Percentiles rank a stretch among this genome's conserved stretches.
phyloP scores from a whole-genome alignment of 495 filamentous ascomycete species.

The Trichoderma parareesei region DNA sequence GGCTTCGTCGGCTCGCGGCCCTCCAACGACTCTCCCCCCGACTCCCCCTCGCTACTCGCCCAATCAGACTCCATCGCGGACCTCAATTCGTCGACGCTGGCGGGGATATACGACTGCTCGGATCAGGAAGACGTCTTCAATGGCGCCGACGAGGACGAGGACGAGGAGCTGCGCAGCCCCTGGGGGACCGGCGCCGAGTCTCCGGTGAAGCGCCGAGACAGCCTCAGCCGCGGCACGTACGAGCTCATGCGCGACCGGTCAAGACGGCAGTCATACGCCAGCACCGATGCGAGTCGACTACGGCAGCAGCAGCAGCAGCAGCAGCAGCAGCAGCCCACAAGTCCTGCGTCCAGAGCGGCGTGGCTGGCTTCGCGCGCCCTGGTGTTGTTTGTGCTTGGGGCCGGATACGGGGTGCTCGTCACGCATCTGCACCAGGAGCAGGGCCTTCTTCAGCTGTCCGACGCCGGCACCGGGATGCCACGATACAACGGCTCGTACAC shows the following conservation, averaged over 20 bases:
- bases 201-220: constrained; percentile 31
- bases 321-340: constrained; percentile 17
- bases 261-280: constrained; percentile 5
- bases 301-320: neutral
- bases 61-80: constrained; percentile 75
- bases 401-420: constrained; percentile 77
- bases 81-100: constrained; percentile 79
- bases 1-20: constrained; percentile 29
- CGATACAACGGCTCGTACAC: constrained; percentile 58
- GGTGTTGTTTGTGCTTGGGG: constrained; percentile 71
- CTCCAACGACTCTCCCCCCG: constrained; percentile 19
- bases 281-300: constrained; percentile 9
- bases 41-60: constrained; percentile 32
- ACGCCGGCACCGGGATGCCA: constrained; percentile 46
- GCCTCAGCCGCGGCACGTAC: constrained; percentile 22
- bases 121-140: constrained; percentile 39
- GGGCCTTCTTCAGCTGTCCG: constrained; percentile 38
- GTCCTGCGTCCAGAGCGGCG: constrained; percentile 18
- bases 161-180: constrained; percentile 37
- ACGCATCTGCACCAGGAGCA: constrained; percentile 51
- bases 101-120: constrained; percentile 73
- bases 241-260: constrained; percentile 16
- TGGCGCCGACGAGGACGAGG: constrained; percentile 33
- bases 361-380: constrained; percentile 46
- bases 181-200: constrained; percentile 69